Evolutionary conservation across 225 moss, liverwort and hornwort species (phyloP).

Genomic region (Ulota crispa): DNA sequence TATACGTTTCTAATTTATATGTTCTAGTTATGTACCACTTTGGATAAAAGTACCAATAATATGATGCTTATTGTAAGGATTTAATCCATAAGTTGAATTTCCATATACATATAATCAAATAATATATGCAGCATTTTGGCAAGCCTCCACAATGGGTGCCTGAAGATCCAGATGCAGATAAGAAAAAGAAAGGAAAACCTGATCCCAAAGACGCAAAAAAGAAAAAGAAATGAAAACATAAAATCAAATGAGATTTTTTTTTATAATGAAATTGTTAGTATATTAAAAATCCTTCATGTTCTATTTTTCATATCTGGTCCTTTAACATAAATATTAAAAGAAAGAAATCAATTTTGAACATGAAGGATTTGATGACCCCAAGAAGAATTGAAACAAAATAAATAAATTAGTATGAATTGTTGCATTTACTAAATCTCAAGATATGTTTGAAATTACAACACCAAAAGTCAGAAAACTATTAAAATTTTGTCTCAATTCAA

Average conservation of each 20-base stretch:
- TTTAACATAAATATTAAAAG: too few relatives aligned
- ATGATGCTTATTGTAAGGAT: neutral
- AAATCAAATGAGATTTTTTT: too few relatives aligned
- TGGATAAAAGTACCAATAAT: neutral
- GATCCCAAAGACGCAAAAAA: conserved; percentile 17
- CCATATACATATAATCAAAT: neutral
- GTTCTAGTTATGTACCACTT: fast-evolving
- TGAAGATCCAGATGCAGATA: conserved; percentile 20
- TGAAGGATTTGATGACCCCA: neutral
- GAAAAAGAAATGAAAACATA: neutral
- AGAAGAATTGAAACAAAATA: neutral
- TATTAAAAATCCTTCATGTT: too few relatives aligned
- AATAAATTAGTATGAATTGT: too few relatives aligned
- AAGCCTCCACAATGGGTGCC: conserved; percentile 34
- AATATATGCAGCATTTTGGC: conserved; percentile 33
- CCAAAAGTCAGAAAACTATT: neutral
- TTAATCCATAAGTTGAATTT: too few relatives aligned
- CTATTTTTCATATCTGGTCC: too few relatives aligned
- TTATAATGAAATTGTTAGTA: too few relatives aligned
- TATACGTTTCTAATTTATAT: neutral
- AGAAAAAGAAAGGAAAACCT: conserved; percentile 17
- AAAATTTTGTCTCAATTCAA: neutral
- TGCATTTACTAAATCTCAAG: neutral
- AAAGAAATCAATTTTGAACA: neutral
- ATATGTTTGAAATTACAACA: neutral